Evolutionary conservation across 1,139 yeast species (phyloP).

Genomic region (Candida smagusa): DNA sequence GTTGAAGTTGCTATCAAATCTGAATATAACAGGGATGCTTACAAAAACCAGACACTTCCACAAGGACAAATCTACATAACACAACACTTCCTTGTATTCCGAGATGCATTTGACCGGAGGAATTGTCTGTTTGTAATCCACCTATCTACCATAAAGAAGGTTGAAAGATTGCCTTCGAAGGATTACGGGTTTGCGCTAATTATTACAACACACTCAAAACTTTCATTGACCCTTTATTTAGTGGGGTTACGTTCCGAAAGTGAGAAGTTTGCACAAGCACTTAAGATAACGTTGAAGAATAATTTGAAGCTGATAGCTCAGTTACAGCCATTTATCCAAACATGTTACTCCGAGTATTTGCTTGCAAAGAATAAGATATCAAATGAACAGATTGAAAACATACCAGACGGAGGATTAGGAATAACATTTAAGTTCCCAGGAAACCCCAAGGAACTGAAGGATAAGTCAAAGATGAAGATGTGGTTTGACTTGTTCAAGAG

Average conservation of each 20-base stretch:
- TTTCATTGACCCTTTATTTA: conserved; percentile 64
- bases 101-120: conserved; percentile 64
- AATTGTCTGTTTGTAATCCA: conserved; percentile 72
- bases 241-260: conserved; percentile 77
- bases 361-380: conserved; percentile 57
- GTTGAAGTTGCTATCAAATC: conserved; percentile 63
- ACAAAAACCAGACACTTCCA: conserved; percentile 27
- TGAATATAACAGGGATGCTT: conserved; percentile 24
- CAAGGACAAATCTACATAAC: conserved; percentile 69
- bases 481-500: conserved; percentile 90
- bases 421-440: conserved; percentile 85
- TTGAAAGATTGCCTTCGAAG: conserved; percentile 77
- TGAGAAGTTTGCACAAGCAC: conserved; percentile 70
- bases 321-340: conserved; percentile 61
- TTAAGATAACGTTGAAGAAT: conserved; percentile 60
- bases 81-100: conserved; percentile 70
- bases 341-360: conserved; percentile 85
- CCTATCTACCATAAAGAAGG: conserved; percentile 74
- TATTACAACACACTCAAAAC: conserved; percentile 66
- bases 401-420: conserved; percentile 86
- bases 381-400: conserved; percentile 40
- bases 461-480: conserved; percentile 79
- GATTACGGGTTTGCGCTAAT: conserved; percentile 77
- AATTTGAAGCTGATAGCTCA: conserved; percentile 62
- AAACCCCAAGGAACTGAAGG: conserved; percentile 70